phyloP scores from a whole-genome alignment of 31 red algal genomes.

The Porphyra umbilicalis region DNA sequence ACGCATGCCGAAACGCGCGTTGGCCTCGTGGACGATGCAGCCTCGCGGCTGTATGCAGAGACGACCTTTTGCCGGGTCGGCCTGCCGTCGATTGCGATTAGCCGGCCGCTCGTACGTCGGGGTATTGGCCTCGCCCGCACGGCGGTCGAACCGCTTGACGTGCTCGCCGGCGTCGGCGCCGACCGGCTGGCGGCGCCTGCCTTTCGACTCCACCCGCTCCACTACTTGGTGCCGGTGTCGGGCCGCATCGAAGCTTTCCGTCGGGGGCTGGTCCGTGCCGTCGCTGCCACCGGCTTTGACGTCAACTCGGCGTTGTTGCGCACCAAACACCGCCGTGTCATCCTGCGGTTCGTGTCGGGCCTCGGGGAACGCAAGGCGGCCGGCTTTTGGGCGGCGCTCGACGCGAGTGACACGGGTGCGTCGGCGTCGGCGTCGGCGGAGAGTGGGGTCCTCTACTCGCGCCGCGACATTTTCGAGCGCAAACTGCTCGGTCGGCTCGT shows the following conservation, averaged over 20 bases:
- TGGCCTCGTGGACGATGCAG: slow-evolving; percentile 39
- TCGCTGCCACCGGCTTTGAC: slow-evolving; percentile 77
- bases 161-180: slow-evolving; percentile 73
- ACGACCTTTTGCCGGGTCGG: slow-evolving; percentile 24
- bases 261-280: slow-evolving; percentile 58
- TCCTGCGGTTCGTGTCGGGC: slow-evolving; percentile 70
- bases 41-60: slow-evolving; percentile 52
- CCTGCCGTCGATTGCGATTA: slow-evolving; percentile 39
- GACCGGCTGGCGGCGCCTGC: slow-evolving; percentile 40
- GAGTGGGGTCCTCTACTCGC: not conserved
- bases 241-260: slow-evolving; percentile 43
- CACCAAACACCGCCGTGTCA: slow-evolving; percentile 36
- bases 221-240: slow-evolving; percentile 39
- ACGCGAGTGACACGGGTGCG: slow-evolving; percentile 28
- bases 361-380: slow-evolving; percentile 74
- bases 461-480: slow-evolving; percentile 2
- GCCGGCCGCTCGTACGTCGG: slow-evolving; percentile 41
- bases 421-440: slow-evolving; percentile 9
- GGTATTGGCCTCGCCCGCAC: slow-evolving; percentile 73
- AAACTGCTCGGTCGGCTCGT: slow-evolving; percentile 58
- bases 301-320: slow-evolving; percentile 70
- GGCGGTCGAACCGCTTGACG: slow-evolving; percentile 73
- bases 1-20: slow-evolving; percentile 21
- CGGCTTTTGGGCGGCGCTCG: slow-evolving; percentile 39
- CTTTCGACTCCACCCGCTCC: slow-evolving; percentile 56